Evolutionary conservation across 2,329 filamentous ascomycete species (phyloP).

Genomic region (Fusarium odoratissimum): DNA sequence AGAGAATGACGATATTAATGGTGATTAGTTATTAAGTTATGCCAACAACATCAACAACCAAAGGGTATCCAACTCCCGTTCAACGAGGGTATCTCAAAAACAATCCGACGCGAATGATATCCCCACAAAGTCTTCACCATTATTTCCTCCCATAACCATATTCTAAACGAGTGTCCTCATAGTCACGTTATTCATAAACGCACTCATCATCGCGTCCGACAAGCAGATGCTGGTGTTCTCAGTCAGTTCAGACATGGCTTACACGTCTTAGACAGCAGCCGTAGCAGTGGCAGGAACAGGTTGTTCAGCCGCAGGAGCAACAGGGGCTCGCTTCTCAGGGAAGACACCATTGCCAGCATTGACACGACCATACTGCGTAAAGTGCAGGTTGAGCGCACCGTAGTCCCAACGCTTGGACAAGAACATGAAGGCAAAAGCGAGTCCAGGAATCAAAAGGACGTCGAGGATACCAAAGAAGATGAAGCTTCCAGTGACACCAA

Average conservation of each 20-base stretch:
- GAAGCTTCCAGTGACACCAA: conserved; percentile 29
- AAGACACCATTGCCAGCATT: conserved; percentile 53
- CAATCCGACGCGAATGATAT: not conserved
- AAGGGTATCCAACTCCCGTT: conserved; percentile 32
- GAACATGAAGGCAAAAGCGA: conserved; percentile 56
- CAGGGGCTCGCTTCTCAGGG: conserved; percentile 57
- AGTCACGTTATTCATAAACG: not conserved
- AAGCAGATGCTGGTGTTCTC: not conserved
- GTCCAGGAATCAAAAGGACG: conserved; percentile 57
- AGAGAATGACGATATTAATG: not conserved
- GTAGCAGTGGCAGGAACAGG: conserved; percentile 18
- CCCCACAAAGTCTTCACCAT: not conserved
- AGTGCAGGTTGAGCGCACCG: conserved; percentile 60
- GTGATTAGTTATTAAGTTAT: conserved; percentile 33
- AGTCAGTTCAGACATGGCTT: not conserved
- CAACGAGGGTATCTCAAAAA: conserved; percentile 40
- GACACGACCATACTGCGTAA: conserved; percentile 67
- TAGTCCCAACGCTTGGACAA: conserved; percentile 65
- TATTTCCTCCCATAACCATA: not conserved
- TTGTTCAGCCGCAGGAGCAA: conserved; percentile 12
- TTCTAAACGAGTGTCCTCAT: not conserved
- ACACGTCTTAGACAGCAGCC: conserved; percentile 19
- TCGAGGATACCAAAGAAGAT: conserved; percentile 64
- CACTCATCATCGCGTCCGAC: not conserved
- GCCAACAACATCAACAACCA: not conserved